Percentiles rank a stretch among this genome's conserved stretches.
These are phyloP conservation scores for Acer yangbiense DNA, from an alignment of 345 rosid genomes.

Conservation along the genomic window DNA sequence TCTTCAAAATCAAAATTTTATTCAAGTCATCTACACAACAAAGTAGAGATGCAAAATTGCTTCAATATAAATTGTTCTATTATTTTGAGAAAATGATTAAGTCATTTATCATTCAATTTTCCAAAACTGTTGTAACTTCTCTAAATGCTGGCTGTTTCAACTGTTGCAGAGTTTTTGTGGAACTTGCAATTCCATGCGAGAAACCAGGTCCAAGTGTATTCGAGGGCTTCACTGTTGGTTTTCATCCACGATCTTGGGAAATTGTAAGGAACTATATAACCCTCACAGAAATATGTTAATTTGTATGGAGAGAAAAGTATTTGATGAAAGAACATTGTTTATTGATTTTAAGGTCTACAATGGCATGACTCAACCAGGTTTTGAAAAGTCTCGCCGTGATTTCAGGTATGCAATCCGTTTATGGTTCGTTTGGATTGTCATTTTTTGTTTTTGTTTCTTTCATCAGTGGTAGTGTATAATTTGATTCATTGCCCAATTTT, in stretches of 20 bases:
- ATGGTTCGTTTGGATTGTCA: not conserved
- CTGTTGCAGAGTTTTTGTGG: constrained; percentile 60
- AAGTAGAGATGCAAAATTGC: not conserved
- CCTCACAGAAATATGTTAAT: constrained; percentile 3
- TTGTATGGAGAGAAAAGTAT: constrained; percentile 4
- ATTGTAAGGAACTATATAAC: constrained; percentile 55
- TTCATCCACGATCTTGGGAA: constrained; percentile 96
- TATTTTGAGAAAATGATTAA: not conserved
- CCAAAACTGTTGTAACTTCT: constrained; percentile 4
- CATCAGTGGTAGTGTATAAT: not conserved
- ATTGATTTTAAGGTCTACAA: constrained; percentile 63
- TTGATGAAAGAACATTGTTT: constrained; percentile 5
- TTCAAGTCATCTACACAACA: not conserved
- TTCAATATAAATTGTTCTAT: not conserved
- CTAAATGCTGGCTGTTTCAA: constrained; percentile 18
- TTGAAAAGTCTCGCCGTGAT: constrained; percentile 52
- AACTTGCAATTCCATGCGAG: constrained; percentile 88
- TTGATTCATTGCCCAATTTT: constrained; percentile 12
- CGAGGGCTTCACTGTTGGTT: constrained; percentile 90
- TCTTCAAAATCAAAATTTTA: not conserved
- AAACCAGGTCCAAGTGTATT: constrained; percentile 79
- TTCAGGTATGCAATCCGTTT: constrained; percentile 54
- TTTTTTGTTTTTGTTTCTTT: not conserved
- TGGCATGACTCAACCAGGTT: constrained; percentile 91
- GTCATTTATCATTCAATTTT: not conserved